Base-by-base conservation (phyloP, 768 basidiomycete genomes). In the Daedaleopsis nitida region DNA sequence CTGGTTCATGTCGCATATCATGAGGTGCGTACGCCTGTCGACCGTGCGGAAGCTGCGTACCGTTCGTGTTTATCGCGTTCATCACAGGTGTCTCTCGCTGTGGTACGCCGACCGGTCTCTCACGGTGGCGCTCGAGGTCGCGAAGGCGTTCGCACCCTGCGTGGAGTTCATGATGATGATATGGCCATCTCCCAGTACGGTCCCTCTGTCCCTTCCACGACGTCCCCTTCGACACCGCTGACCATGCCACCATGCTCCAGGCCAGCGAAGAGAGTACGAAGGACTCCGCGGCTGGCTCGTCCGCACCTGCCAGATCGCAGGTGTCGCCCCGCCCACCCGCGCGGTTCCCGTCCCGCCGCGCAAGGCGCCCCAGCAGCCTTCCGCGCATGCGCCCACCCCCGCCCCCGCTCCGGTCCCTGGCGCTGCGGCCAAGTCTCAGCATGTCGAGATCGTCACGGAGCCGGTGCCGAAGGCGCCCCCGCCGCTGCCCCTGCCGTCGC, bases 1-100 rank as follows among this genome's bases (percentile, higher is more conserved):
- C 69, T 89, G 87, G 87, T 89, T 90, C 68, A 87, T 88, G 86
- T 80, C 81, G 17, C 87, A 90, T 70, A 81, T 90, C 58, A 78
- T 76, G 66, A 80, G 84, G 85, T 83, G 58, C 51, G 71, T 32
- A 38, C 27, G 37, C 9, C 8, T 16, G 7, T 54, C 54, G 59
- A 38, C 37, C 34, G 34, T 56, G 43, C 9, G 53, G 47, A 11
- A 43, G 56, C 62, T 43, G 49, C 39, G 13, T 13, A 42, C 39
- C 39, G 39, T 42, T 14, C 8, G 14, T 8, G 8, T 38, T 8
- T 8, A 38, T 14, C 14, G 37, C 14, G 37, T 14, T 38, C 9
- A 38, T 8, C 37, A 38, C 64, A 86, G 86, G 52, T 78, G 82
- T 4, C 68, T 89, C 53, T 73, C 75, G 13, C 71, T 91, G 56